These are phyloP conservation scores for Vaccinium vitisidaea DNA, from an alignment of 148 eudicot genomes.

Conservation along the genomic window DNA sequence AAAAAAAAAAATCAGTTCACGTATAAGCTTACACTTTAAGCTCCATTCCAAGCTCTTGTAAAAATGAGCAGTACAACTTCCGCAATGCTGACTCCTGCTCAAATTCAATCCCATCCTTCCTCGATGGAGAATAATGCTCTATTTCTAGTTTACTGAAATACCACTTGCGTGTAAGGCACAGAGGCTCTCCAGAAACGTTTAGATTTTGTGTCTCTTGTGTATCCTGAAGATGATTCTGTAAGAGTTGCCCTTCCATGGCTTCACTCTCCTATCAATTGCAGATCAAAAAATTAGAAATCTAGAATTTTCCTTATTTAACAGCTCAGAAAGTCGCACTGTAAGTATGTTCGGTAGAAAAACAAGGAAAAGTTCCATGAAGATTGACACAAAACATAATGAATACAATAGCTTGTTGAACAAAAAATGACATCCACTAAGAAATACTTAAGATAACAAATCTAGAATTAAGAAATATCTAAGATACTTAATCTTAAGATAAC, in stretches of 20 bases:
- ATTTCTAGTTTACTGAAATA: conserved; percentile 61
- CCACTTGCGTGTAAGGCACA: conserved; percentile 38
- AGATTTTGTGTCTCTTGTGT: not conserved
- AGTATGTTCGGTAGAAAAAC: conserved; percentile 14
- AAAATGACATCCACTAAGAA: not conserved
- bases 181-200: conserved; percentile 20
- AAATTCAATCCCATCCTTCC: conserved; percentile 61
- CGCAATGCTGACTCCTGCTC: conserved; percentile 48
- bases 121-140: conserved; percentile 64
- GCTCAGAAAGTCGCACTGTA: not conserved
- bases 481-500: not conserved
- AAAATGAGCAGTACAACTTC: conserved; percentile 55
- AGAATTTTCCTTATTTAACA: not conserved
- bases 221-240: conserved; percentile 23
- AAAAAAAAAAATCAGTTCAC: not conserved
- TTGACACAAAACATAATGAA: not conserved
- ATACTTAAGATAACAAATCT: not conserved
- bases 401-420: not conserved
- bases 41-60: conserved; percentile 68
- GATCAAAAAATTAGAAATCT: not conserved
- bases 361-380: not conserved
- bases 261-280: conserved; percentile 21
- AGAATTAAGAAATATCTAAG: not conserved
- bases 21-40: conserved; percentile 60
- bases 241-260: conserved; percentile 34